Base-by-base conservation (phyloP, 352 stramenopile genomes). In the Globisporangium paroecandrum region DNA sequence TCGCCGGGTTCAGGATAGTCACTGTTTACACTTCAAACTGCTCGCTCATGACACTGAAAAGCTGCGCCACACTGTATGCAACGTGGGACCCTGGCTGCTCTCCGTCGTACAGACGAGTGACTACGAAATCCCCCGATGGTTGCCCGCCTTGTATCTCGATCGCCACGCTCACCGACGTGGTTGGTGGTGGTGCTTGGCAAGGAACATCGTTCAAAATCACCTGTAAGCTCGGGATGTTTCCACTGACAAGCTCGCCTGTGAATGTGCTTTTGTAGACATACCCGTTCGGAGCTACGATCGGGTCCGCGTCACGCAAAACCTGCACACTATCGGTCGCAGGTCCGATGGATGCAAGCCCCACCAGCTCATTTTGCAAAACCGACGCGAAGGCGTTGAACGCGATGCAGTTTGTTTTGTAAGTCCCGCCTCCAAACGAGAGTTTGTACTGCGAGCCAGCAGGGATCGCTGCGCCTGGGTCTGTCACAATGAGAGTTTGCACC, bases 211-310 rank as follows among this genome's bases (percentile, higher is more conserved):
- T 43, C 56, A 53, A 8, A 38, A 62, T 41, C n/a, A 24, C 13
- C 55, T 64, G 38, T 9, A 91, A 54, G 8, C 71, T 55, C 1
- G 74, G 73, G 1, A 94, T 22, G 47, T 89, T 78, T 1, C 87
- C 87, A 0, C 73, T 85, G 0, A 91, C 82, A 15, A 69, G 38
- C 2, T 92, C 70, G 0, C 83, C 82, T 1, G 89, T 64, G 71
- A 95, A 95, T 20, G 87, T 92, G 63, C 94, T 77, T 8, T 71
- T 69, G 66, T 85, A 89, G 13, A 91, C 72, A 47, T 69, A 87
- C 5, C 85, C 85, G 34, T 89, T 82, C 12, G 82, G 79, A 0
- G 74, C 79, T 4, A 20, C 3, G 20, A 86, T 61, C 4, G 79
- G 61, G 15, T 91, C 58, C 2, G 69, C 51, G 56, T 93, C 79